These are phyloP conservation scores for Coemansia sp. DNA, from an alignment of 192 early-diverging fungal species.

Conservation along the genomic window DNA sequence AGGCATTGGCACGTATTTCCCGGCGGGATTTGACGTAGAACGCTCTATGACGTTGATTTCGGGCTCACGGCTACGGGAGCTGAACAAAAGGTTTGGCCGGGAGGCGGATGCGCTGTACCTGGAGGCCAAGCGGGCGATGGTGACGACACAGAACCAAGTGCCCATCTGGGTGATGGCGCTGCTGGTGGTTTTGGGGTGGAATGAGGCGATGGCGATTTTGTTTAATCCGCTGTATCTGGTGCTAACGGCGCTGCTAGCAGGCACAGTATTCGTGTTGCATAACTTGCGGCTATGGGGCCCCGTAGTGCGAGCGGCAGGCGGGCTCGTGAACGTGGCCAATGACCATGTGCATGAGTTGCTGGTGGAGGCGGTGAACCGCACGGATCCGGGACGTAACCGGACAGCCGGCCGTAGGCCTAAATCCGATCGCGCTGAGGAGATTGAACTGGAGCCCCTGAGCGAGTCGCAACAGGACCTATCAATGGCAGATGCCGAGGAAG, in stretches of 20 bases:
- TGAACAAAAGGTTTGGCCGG: constrained; percentile 78
- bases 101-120: constrained; percentile 90
- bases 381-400: constrained; percentile 25
- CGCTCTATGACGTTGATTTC: constrained; percentile 62
- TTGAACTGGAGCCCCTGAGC: constrained; percentile 35
- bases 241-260: constrained; percentile 57
- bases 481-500: neutral
- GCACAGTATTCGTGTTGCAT: constrained; percentile 61
- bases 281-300: constrained; percentile 67
- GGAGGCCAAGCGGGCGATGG: constrained; percentile 94
- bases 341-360: constrained; percentile 47
- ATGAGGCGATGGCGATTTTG: constrained; percentile 85
- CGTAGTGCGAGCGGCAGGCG: constrained; percentile 50
- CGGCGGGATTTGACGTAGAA: constrained; percentile 58
- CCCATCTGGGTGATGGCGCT: constrained; percentile 83
- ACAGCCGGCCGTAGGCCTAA: neutral
- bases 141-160: constrained; percentile 79
- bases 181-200: constrained; percentile 88
- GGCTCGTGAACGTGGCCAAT: constrained; percentile 47
- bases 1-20: constrained; percentile 18
- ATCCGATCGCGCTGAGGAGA: constrained; percentile 7
- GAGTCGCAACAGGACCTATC: neutral
- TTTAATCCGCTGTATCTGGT: constrained; percentile 84
- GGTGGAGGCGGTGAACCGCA: constrained; percentile 55
- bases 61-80: constrained; percentile 62